Evolutionary conservation across 768 basidiomycete species (phyloP), one percentile per base, ranked within the genome.

Genomic region (Leucocoprinus leucothites): DNA sequence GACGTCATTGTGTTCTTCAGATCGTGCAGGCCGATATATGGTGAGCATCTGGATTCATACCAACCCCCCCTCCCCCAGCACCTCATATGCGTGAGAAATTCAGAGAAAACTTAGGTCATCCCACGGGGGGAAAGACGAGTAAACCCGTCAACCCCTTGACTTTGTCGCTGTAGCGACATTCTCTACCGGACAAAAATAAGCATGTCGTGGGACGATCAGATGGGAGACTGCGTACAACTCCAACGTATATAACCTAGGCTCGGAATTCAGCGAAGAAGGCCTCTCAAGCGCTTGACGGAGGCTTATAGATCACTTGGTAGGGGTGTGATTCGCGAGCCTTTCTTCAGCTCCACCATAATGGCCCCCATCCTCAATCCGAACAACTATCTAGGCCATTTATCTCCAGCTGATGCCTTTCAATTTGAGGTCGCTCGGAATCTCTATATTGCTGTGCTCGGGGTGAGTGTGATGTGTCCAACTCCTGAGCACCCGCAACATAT

Each of bases 401-500:
- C 54, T n/a, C 41, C 47, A 31, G 40, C 25, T 7, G 31, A 49
- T 8, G 54, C 54, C 31, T 48, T 56, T 14, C 40, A 49, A 1
- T 43, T 22, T 25, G 54, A 56, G 43, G 48, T 48, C 13, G 54
- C 47, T 34, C 38, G 54, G 21, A 56, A 56, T 34, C 40, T 49
- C 16, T 56, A 48, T n/a, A 24, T 56, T 18, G 46, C 48, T 35
- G 48, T 56, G 22, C 46, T 56, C 22, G 54, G 54, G 7, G 54
- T 56, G 13, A 31, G 53, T 21, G 0, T 51, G n/a, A 2, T 19
- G 3, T 53, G 42, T 34, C 2, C 9, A 2, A 41, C 16, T 16
- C 3, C 14, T 3, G 14, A 7, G 18, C 7, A 19, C n/a, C 5
- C 7, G 24, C 26, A 25, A n/a, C 16, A 16, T 7, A 31, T 8